Base-by-base conservation (phyloP, 345 rosid species). In the Cardiospermum halicacabum region DNA sequence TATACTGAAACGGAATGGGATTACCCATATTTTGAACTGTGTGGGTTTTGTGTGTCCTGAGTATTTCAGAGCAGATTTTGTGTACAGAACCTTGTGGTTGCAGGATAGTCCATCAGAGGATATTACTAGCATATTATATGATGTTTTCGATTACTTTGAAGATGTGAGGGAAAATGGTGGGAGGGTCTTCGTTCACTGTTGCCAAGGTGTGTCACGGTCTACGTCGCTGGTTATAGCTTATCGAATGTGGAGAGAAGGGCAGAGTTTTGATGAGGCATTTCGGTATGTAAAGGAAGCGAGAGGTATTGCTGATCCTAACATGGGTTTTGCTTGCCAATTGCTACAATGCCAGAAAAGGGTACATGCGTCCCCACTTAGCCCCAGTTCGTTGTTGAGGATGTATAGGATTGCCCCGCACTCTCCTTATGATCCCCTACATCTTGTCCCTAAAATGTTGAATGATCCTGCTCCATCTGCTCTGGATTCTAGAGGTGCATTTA, bases 271-370 rank as follows among this genome's bases (percentile, higher is more conserved):
- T 61, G 99, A 91, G 75, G 99, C 99, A 31, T 91, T 95, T 79
- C 96, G 85, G 81, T 85, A 85, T 55, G 99, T 95, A 49, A 95
- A 95, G 84, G 87, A 92, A 27, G 98, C 97, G 0, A 84, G 99
- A 76, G 96, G 96, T 56, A 95, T 95, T 61, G 96, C 98, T 57
- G 99, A 95, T 75, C 99, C 97, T 31, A 95, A 95, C 72, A 89
- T 95, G 99, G 99, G 99, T 39, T 95, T 95, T 68, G 96, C 99
- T 64, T 95, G 97, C 81, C 99, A 95, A 83, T 72, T 95, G 78
- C 65, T 95, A 56, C 97, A 95, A 58, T 95, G 97, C 79, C 99
- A 95, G 55, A 95, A 95, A 77, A 85, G 99, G 79, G 96, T 95
- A 65, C 99, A 87, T 74, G 97, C 97, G 2, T 83, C 87, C 71